Percentiles rank a stretch among this genome's conserved stretches.
phyloP scores from a whole-genome alignment of 2,329 filamentous ascomycete genomes.

The Stagonosporopsis tanaceti region DNA sequence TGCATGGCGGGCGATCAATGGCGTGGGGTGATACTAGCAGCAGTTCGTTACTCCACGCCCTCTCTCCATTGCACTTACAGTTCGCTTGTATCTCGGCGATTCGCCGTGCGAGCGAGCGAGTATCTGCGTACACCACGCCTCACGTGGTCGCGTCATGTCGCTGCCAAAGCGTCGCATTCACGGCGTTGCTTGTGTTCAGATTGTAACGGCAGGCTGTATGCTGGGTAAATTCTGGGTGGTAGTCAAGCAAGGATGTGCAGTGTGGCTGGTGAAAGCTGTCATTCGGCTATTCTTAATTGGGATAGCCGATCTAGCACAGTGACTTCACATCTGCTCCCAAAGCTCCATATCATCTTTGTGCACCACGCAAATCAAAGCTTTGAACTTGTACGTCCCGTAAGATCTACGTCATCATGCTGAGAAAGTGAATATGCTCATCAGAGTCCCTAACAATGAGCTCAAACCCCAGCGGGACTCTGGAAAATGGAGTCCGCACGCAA shows the following conservation, averaged over 20 bases:
- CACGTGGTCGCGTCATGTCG: not conserved
- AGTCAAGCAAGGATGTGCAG: not conserved
- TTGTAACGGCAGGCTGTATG: no score
- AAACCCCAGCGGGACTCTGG: no score
- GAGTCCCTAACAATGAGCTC: no score
- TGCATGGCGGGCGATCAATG: slow-evolving; percentile 10
- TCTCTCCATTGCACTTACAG: not conserved
- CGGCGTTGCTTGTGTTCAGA: not conserved
- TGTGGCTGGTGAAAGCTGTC: not conserved
- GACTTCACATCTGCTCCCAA: not conserved
- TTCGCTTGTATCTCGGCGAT: not conserved
- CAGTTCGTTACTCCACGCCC: not conserved
- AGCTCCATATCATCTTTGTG: no score
- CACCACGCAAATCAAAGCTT: not conserved
- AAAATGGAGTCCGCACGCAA: no score
- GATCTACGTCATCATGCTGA: not conserved
- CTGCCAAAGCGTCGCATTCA: not conserved
- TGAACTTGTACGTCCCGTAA: no score
- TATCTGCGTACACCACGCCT: not conserved
- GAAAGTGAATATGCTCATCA: not conserved
- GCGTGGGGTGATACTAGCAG: slow-evolving; percentile 1
- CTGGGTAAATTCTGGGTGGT: not conserved
- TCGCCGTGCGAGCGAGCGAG: not conserved
- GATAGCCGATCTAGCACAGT: not conserved
- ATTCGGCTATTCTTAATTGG: slow-evolving; percentile 1